Percentiles rank a stretch among this genome's conserved stretches.
These are phyloP conservation scores for Solanum hybrid DNA, from an alignment of 305 asterid genomes.

Conservation along the genomic window DNA sequence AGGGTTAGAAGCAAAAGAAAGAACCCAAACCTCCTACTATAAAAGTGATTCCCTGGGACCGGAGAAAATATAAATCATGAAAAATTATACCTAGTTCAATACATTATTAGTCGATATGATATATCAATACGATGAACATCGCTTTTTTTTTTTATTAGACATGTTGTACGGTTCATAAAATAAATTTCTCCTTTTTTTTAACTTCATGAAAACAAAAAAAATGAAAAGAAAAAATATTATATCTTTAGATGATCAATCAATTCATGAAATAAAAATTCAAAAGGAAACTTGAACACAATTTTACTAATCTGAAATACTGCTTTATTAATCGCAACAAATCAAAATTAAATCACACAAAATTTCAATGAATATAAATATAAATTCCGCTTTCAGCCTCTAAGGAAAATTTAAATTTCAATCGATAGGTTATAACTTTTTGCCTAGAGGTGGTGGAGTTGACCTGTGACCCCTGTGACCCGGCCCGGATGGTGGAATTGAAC, in stretches of 20 bases:
- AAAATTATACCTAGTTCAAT: neutral
- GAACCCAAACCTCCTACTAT: neutral
- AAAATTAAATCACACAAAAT: neutral
- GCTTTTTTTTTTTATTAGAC: neutral
- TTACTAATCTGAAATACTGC: neutral
- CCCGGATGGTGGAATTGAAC: neutral
- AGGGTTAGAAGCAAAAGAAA: neutral
- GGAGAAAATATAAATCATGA: neutral
- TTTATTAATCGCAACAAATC: neutral
- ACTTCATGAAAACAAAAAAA: neutral
- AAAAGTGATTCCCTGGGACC: neutral
- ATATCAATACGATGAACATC: neutral
- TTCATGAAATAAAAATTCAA: neutral
- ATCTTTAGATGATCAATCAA: neutral
- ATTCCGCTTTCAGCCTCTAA: neutral
- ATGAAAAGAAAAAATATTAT: neutral
- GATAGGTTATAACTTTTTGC: neutral
- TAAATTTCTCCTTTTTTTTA: neutral
- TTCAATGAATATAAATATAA: neutral
- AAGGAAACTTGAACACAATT: neutral
- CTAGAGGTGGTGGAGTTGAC: neutral
- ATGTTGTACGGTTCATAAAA: neutral
- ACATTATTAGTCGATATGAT: neutral
- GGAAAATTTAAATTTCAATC: neutral
- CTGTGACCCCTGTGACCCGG: neutral